These are phyloP conservation scores for Bipolaris bicolor DNA, from an alignment of 2,329 filamentous ascomycete genomes.

Conservation along the genomic window DNA sequence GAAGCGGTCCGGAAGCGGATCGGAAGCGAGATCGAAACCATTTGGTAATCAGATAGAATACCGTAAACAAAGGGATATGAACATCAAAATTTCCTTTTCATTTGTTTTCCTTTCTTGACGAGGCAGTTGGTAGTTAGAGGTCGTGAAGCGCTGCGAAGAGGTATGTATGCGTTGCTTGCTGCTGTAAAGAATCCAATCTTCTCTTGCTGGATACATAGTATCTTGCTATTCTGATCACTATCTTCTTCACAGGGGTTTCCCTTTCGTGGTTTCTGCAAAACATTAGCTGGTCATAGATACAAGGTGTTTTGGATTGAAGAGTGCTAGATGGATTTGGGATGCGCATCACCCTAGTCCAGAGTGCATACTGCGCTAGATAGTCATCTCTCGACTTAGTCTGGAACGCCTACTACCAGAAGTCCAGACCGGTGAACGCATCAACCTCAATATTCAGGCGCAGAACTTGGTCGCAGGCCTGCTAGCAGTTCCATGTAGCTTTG, in stretches of 20 bases:
- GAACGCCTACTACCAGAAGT: no score
- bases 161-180: not conserved
- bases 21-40: not conserved
- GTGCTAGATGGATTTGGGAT: not conserved
- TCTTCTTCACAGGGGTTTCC: not conserved
- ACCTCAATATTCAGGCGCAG: no score
- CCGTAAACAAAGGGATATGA: not conserved
- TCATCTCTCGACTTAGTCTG: not conserved
- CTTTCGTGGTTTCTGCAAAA: not conserved
- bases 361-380: not conserved
- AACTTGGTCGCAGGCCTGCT: no score
- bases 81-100: not conserved
- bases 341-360: not conserved
- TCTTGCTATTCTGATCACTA: no score
- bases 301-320: no score
- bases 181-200: no score
- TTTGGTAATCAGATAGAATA: not conserved
- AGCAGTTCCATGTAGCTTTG: no score
- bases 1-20: slow-evolving; percentile 14
- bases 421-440: no score
- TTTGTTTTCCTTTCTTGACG: not conserved
- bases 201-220: not conserved
- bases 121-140: not conserved
- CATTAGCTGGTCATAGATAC: not conserved
- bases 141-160: not conserved